Base-by-base conservation (phyloP, 163 green algal species). In the Prototheca wickerhamii region DNA sequence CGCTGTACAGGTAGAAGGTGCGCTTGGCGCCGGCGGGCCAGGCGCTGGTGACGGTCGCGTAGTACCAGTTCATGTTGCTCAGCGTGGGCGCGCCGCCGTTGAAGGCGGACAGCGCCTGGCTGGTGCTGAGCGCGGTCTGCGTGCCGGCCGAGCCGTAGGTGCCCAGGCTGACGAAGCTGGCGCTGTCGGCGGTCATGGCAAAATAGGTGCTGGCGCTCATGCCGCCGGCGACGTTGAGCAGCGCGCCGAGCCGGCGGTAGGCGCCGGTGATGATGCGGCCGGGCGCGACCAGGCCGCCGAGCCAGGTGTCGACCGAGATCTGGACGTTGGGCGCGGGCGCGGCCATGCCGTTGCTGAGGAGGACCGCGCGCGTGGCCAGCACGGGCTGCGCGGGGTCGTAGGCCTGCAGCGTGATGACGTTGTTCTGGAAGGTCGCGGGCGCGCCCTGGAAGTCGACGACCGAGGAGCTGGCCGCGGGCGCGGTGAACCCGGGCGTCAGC, bases 361-460 rank as follows among this genome's bases (percentile, higher is more conserved):
- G 28, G 32, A 26, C 32, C 8, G 57, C 63, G 1, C 4, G 57
- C 23, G 57, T 58, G 21, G 2, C 25, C 21, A 42, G 40, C n/a
- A 62, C 15, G 34, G 61, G 65, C 64, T 71, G 64, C 20, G 64
- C 64, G 4, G 64, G 56, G 43, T 70, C 56, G 32, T 58, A 56
- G 56, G 64, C 64, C 56, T 65, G 63, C 15, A 60, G 5, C 6
- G 63, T 56, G 33, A 61, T 35, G 4, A 52, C 30, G 12, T 34
- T 42, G 28, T 32, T 25, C 2, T 2, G 17, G 46, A 71, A n/a
- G 4, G 29, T 18, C 4, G 46, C 34, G 1, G 58, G n/a, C 1
- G 2, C 7, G 3, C 65, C 65, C 0, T 43, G 20, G 49, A 66
- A 65, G 17, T 44, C 18, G 4, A 57, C 34, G 1, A 33, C 50